Base-by-base conservation (phyloP, 306 rosid species). In the Acacia confusa region DNA sequence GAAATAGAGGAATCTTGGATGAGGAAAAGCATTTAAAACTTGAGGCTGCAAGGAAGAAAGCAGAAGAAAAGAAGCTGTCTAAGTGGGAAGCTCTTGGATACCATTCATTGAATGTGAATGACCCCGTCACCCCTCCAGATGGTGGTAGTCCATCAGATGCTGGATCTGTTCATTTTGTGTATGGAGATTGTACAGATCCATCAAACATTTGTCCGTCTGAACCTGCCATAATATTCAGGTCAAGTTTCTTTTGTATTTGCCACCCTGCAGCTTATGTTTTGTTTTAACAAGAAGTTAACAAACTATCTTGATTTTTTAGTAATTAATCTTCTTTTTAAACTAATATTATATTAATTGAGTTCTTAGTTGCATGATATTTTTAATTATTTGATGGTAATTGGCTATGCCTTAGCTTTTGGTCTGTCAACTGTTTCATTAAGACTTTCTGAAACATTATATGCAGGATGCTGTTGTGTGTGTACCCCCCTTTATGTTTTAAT, bases 181-280 rank as follows among this genome's bases (percentile, higher is more conserved):
- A 89, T 72, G 98, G 99, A 71, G 98, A 93, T 81, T 95, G 99
- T 84, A 93, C 97, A 58, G 85, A 88, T 27, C 94, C 99, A 32
- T 85, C 88, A 55, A 81, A 77, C 43, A 74, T 82, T 87, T 82
- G 84, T 76, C 87, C 90, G 30, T 84, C 95, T 64, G 91, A 95
- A 66, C 93, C 94, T 17, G 75, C 92, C 65, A 66, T 95, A 48
- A 85, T 93, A 70, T 91, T 93, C 91, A 93, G 97, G 99, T 88
- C 38, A 67, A 32, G 67, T 47, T 81, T 63, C 64, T 57, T 57
- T 75, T n/a, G 6, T 70, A 40, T 25, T 71, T 76, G 52, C 72
- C 61, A 22, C 52, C 32, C 65, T 45, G 60, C 64, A 74, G 70
- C 72, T 64, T 74, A 81, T 75, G 19, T 36, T 71, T n/a, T 66